These are phyloP conservation scores for Hypomontagnella submonticulosa DNA, from an alignment of 495 filamentous ascomycete genomes.

Conservation along the genomic window DNA sequence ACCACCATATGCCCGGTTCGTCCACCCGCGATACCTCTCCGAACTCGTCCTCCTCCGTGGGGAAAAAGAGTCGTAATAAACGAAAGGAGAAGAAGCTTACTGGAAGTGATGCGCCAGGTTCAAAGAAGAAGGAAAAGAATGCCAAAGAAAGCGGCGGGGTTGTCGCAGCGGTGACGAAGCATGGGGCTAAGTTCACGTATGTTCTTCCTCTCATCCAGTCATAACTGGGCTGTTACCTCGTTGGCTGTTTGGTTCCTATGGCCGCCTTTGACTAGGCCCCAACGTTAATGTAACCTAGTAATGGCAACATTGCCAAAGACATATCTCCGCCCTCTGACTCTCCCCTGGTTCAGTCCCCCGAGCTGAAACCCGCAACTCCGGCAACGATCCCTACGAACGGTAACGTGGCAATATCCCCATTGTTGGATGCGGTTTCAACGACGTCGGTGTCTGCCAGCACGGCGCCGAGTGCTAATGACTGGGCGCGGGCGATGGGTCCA, in stretches of 20 bases:
- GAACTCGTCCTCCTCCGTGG: slow-evolving; percentile 43
- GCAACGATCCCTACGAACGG: slow-evolving; percentile 51
- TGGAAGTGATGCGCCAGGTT: slow-evolving; percentile 48
- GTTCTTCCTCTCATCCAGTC: slow-evolving; percentile 34
- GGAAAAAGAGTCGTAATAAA: slow-evolving; percentile 46
- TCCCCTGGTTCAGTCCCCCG: slow-evolving; percentile 52
- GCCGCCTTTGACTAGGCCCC: slow-evolving; percentile 13
- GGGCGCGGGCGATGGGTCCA: slow-evolving; percentile 59
- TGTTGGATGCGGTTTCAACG: slow-evolving; percentile 58
- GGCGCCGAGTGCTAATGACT: slow-evolving; percentile 63
- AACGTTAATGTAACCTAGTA: slow-evolving; percentile 46
- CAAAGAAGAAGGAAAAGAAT: slow-evolving; percentile 65
- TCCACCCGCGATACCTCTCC: slow-evolving; percentile 50
- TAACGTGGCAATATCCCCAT: slow-evolving; percentile 52
- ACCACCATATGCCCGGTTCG: slow-evolving; percentile 61
- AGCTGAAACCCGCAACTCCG: slow-evolving; percentile 53
- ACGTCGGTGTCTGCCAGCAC: slow-evolving; percentile 59
- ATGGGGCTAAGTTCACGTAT: slow-evolving; percentile 62
- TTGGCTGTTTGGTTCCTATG: not conserved
- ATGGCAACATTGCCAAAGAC: slow-evolving; percentile 47
- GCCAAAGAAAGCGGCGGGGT: slow-evolving; percentile 62
- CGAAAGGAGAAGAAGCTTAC: slow-evolving; percentile 48
- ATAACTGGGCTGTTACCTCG: slow-evolving; percentile 2
- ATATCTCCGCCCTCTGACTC: slow-evolving; percentile 54
- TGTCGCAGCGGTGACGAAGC: slow-evolving; percentile 63